These are phyloP conservation scores for Onygena corvina DNA, from an alignment of 2,329 filamentous ascomycete species.

Conservation along the genomic window DNA sequence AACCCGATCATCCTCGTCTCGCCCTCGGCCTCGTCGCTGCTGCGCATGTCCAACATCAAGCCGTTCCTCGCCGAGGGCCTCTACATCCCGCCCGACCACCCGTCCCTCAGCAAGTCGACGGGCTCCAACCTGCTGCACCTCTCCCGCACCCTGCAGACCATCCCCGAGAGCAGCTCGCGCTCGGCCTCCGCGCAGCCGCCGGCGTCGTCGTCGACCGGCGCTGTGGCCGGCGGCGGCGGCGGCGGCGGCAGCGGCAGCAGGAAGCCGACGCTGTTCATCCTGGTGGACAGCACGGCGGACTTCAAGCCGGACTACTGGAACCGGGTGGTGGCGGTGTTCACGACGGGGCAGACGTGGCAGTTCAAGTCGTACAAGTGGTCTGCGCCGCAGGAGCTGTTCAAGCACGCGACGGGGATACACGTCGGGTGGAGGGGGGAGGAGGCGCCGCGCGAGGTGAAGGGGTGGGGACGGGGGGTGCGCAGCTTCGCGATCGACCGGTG, in stretches of 20 bases:
- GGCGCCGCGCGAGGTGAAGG: slow-evolving; percentile 61
- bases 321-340: slow-evolving; percentile 90
- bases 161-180: slow-evolving; percentile 24
- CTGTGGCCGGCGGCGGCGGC: slow-evolving; percentile 11
- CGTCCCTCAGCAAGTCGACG: slow-evolving; percentile 48
- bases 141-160: slow-evolving; percentile 57
- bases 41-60: slow-evolving; percentile 92
- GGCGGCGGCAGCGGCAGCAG: slow-evolving; percentile 28
- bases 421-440: slow-evolving; percentile 84
- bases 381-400: slow-evolving; percentile 76
- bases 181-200: slow-evolving; percentile 15
- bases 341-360: slow-evolving; percentile 94
- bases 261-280: slow-evolving; percentile 79
- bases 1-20: slow-evolving; percentile 95
- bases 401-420: slow-evolving; percentile 73
- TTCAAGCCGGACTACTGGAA: slow-evolving; percentile 99
- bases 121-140: slow-evolving; percentile 75
- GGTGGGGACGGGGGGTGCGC: slow-evolving; percentile 76
- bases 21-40: slow-evolving; percentile 83
- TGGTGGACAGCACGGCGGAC: slow-evolving; percentile 83
- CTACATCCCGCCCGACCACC: slow-evolving; percentile 62
- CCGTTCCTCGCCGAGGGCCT: slow-evolving; percentile 77
- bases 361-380: slow-evolving; percentile 98
- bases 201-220: slow-evolving; percentile 7
- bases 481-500: slow-evolving; percentile 75